phyloP scores from a whole-genome alignment of 2,329 filamentous ascomycete genomes.

The Polytolypa hystricis region DNA sequence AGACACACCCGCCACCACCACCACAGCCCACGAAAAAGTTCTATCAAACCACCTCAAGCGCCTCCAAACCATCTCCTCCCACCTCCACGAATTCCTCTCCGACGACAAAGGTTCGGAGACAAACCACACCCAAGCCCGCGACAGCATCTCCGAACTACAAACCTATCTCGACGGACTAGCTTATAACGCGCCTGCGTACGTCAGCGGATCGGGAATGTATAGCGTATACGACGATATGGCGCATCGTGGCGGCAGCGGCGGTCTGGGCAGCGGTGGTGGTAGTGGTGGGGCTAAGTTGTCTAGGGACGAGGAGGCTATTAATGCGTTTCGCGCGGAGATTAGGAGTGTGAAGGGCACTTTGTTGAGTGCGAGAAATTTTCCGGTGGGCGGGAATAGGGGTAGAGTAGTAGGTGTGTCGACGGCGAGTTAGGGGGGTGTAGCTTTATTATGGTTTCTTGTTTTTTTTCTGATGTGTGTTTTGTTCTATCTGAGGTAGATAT shows the following conservation, averaged over 20 bases:
- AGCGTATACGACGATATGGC: conserved; percentile 22
- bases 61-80: conserved; percentile 41
- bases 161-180: conserved; percentile 42
- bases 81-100: conserved; percentile 38
- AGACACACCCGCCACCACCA: conserved; percentile 9
- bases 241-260: conserved; percentile 12
- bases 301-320: conserved; percentile 46
- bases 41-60: conserved; percentile 32
- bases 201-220: conserved; percentile 19
- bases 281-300: conserved; percentile 26
- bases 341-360: conserved; percentile 53
- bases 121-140: conserved; percentile 24
- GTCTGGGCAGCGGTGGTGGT: conserved; percentile 9
- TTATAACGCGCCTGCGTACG: conserved; percentile 25
- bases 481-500: too few species aligned
- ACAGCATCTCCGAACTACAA: conserved; percentile 34
- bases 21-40: conserved; percentile 16
- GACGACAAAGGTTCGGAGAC: conserved; percentile 25
- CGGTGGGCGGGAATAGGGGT: too few species aligned
- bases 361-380: conserved; percentile 52
- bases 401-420: too few species aligned
- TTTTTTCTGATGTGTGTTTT: too few species aligned
- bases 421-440: too few species aligned
- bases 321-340: conserved; percentile 49
- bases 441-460: too few species aligned